Conservation (phyloP, 371 early-diverging fungal genomes). For the Mucor lusitanicus region DNA sequence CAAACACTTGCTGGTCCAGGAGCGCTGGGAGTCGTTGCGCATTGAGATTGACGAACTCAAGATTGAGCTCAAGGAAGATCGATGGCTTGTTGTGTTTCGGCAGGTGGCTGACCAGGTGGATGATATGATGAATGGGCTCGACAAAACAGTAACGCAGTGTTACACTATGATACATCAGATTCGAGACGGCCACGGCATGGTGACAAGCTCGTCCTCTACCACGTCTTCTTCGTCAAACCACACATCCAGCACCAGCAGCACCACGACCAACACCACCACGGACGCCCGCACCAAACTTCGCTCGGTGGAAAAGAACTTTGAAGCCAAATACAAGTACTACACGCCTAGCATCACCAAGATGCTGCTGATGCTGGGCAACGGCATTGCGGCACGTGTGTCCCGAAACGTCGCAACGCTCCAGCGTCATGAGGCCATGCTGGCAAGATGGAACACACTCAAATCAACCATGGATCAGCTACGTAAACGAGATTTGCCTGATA, state of each 20-base stretch:
- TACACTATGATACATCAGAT: conserved; percentile 53
- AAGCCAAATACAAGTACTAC: conserved; percentile 64
- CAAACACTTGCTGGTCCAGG: conserved; percentile 41
- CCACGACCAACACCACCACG: neutral
- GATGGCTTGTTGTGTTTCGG: conserved; percentile 59
- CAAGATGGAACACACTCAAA: conserved; percentile 56
- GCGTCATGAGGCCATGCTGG: conserved; percentile 53
- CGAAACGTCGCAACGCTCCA: conserved; percentile 42
- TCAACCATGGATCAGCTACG: conserved; percentile 54
- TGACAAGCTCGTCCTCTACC: conserved; percentile 1
- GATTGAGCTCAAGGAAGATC: conserved; percentile 60
- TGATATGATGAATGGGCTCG: conserved; percentile 62
- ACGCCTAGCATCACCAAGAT: conserved; percentile 61
- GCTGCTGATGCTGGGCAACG: conserved; percentile 61
- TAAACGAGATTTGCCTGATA: conserved; percentile 52
- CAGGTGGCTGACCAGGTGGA: conserved; percentile 62
- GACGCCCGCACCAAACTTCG: conserved; percentile 39
- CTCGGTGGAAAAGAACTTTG: conserved; percentile 61
- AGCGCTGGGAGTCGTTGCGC: conserved; percentile 51
- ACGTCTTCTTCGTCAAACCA: conserved; percentile 12
- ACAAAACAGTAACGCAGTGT: conserved; percentile 59
- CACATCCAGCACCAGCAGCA: conserved; percentile 1
- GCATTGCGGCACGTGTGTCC: conserved; percentile 55
- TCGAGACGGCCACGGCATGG: conserved; percentile 20
- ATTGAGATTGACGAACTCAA: conserved; percentile 55